Evolutionary conservation across 2,329 filamentous ascomycete genomes (phyloP).

Genomic region (Lachnellula arida): DNA sequence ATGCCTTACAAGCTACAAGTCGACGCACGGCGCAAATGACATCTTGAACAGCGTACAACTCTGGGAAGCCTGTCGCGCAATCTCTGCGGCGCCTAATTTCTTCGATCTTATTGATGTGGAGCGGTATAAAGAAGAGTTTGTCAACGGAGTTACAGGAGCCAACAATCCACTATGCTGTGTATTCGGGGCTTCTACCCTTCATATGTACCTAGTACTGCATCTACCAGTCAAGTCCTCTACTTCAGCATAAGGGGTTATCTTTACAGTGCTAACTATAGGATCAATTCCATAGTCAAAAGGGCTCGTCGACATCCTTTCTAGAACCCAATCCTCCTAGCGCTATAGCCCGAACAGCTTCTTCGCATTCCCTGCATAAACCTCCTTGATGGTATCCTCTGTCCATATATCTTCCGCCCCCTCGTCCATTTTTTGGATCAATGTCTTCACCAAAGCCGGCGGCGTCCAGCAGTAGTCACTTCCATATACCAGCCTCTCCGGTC

Average conservation of each 20-base stretch:
- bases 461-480: constrained; percentile 51
- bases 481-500: constrained; percentile 42
- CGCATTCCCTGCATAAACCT: constrained; percentile 1
- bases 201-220: too few relatives aligned
- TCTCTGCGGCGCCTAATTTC: constrained; percentile 35
- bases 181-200: too few relatives aligned
- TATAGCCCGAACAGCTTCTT: constrained; percentile 3
- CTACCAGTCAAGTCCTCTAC: too few relatives aligned
- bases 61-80: constrained; percentile 41
- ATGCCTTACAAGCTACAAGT: background rate
- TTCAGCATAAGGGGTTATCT: too few relatives aligned
- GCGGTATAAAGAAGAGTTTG: too few relatives aligned
- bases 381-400: constrained; percentile 2
- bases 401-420: constrained; percentile 35
- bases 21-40: background rate
- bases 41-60: constrained; percentile 25
- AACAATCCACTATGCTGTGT: too few relatives aligned
- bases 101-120: background rate
- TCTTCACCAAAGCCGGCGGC: constrained; percentile 22
- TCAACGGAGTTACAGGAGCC: too few relatives aligned
- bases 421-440: constrained; percentile 39
- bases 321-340: background rate
- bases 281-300: too few relatives aligned
- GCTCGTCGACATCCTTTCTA: too few relatives aligned
- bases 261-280: too few relatives aligned